Evolutionary conservation across 1,139 yeast species (phyloP).

Genomic region (Taphrina sp.): DNA sequence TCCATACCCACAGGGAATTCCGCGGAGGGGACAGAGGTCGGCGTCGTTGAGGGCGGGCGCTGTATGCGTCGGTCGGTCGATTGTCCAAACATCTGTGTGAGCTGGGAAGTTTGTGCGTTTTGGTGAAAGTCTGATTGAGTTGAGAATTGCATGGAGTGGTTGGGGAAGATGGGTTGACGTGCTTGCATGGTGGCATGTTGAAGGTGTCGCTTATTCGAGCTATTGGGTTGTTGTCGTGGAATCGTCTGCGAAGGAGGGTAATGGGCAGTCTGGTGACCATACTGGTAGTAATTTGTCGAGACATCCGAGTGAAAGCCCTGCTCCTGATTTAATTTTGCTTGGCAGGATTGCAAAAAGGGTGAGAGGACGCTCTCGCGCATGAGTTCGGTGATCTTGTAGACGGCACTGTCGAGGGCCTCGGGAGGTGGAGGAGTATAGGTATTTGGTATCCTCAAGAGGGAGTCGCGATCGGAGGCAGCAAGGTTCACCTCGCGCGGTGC

Average conservation of each 20-base stretch:
- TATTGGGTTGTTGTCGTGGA: background rate
- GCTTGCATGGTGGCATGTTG: background rate
- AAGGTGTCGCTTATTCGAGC: background rate
- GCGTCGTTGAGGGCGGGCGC: slow-evolving; percentile 12
- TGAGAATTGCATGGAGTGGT: no score
- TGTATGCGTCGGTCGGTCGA: slow-evolving; percentile 4
- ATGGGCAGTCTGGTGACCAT: background rate
- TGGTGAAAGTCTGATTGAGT: no score
- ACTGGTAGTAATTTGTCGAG: slow-evolving; percentile 10
- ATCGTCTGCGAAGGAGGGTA: background rate
- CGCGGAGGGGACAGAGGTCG: slow-evolving; percentile 19
- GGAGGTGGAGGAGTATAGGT: slow-evolving; percentile 40
- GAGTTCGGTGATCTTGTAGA: slow-evolving; percentile 41
- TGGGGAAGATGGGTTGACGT: background rate
- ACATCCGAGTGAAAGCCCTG: slow-evolving; percentile 3
- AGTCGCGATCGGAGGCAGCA: slow-evolving; percentile 41
- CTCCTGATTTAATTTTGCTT: background rate
- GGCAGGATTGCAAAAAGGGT: slow-evolving; percentile 34
- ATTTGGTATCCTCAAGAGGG: slow-evolving; percentile 35
- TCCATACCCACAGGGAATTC: slow-evolving; percentile 2
- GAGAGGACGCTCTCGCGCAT: slow-evolving; percentile 43
- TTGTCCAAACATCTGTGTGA: slow-evolving; percentile 3
- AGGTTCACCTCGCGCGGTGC: slow-evolving; percentile 44
- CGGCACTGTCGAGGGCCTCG: slow-evolving; percentile 39
- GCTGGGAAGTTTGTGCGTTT: background rate